Conservation (phyloP, 495 filamentous ascomycete genomes). For the Xylaria nigripes region DNA sequence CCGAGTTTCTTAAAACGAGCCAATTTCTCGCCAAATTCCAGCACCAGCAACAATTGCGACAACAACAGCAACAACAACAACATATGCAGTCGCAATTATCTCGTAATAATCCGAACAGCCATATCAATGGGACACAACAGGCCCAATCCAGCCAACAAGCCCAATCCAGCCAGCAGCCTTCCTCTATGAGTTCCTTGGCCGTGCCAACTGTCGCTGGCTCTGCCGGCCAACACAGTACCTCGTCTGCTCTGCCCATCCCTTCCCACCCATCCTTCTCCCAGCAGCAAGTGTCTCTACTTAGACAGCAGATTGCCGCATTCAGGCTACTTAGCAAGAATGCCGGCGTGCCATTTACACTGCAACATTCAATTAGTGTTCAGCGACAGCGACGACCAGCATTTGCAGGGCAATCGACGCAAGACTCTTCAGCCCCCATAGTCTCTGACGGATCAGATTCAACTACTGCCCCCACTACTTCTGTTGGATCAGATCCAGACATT, state of each 20-base stretch:
- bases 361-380: slow-evolving; percentile 66
- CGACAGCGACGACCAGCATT: slow-evolving; percentile 56
- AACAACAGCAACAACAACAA: slow-evolving; percentile 42
- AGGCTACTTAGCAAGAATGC: slow-evolving; percentile 73
- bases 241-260: slow-evolving; percentile 35
- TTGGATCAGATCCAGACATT: slow-evolving; percentile 28
- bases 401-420: slow-evolving; percentile 42
- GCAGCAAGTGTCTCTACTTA: slow-evolving; percentile 61
- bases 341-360: slow-evolving; percentile 62
- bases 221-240: slow-evolving; percentile 22
- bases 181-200: slow-evolving; percentile 29
- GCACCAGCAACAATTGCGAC: slow-evolving; percentile 48
- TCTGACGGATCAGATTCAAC: slow-evolving; percentile 29
- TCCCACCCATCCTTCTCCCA: slow-evolving; percentile 51
- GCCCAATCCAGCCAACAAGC: slow-evolving; percentile 29
- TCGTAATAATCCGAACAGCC: slow-evolving; percentile 37
- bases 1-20: slow-evolving; percentile 69
- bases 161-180: slow-evolving; percentile 27
- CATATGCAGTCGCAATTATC: slow-evolving; percentile 33
- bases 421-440: slow-evolving; percentile 34
- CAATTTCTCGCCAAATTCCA: slow-evolving; percentile 58
- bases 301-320: slow-evolving; percentile 75
- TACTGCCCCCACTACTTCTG: slow-evolving; percentile 31
- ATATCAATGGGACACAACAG: slow-evolving; percentile 37
- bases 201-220: slow-evolving; percentile 24